phyloP scores from a whole-genome alignment of 2,329 filamentous ascomycete species.

The Metarhizium robertsii region DNA sequence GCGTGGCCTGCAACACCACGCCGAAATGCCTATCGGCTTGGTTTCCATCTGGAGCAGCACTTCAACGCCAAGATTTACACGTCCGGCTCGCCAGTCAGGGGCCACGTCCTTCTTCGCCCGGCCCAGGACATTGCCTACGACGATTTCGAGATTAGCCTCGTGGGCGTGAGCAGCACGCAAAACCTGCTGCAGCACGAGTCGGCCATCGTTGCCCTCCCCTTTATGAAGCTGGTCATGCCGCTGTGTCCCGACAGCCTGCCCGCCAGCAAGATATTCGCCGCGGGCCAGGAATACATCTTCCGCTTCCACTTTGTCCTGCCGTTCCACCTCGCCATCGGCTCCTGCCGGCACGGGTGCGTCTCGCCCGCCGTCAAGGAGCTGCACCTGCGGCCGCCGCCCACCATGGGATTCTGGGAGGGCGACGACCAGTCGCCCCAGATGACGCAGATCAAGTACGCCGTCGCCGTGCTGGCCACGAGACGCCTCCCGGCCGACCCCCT shows the following conservation, averaged over 20 bases:
- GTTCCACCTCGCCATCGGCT: not conserved
- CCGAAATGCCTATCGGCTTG: not conserved
- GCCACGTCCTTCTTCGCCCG: not conserved
- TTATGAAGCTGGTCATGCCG: conserved; percentile 2
- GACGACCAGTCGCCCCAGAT: not conserved
- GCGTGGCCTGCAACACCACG: not conserved
- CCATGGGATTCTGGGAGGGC: not conserved
- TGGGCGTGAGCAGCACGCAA: not conserved
- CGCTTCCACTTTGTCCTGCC: not conserved
- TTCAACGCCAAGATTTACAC: conserved; percentile 1
- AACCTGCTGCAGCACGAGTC: not conserved
- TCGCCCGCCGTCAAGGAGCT: not conserved
- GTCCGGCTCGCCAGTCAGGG: not conserved
- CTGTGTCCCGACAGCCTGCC: not conserved
- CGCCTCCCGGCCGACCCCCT: not conserved
- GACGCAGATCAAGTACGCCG: not conserved
- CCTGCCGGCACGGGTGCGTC: not conserved
- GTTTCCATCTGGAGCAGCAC: not conserved
- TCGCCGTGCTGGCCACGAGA: not conserved
- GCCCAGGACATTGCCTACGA: not conserved
- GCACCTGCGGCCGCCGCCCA: not conserved
- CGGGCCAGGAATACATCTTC: not conserved
- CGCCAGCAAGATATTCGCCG: not conserved
- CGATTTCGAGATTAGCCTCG: not conserved
- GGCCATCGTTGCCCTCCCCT: not conserved